Percentiles rank a stretch among this genome's conserved stretches.
Conservation (phyloP, 768 basidiomycete genomes). For the Suillus americanus region DNA sequence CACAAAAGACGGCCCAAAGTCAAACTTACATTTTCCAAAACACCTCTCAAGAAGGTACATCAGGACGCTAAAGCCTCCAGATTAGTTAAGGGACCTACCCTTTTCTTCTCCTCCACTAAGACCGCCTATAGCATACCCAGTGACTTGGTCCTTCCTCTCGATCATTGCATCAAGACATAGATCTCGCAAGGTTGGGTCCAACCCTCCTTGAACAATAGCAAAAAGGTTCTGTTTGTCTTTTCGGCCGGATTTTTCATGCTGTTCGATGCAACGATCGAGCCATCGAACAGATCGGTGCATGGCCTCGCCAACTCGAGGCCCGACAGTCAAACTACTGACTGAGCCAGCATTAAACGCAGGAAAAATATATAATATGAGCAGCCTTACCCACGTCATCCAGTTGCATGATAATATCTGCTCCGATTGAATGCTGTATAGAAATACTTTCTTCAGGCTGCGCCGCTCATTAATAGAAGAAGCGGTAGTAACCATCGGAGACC, state of each 20-base stretch:
- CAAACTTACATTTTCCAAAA: conserved; percentile 82
- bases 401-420: conserved; percentile 95
- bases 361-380: neutral
- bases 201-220: conserved; percentile 89
- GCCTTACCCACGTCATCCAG: conserved; percentile 84
- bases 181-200: conserved; percentile 69
- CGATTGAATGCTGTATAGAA: conserved; percentile 85
- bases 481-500: conserved; percentile 19
- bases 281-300: conserved; percentile 88
- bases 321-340: conserved; percentile 81
- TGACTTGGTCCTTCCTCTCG: conserved; percentile 66
- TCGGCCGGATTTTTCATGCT: conserved; percentile 69
- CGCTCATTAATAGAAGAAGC: conserved; percentile 9
- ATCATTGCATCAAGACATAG: conserved; percentile 83
- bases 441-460: conserved; percentile 87
- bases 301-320: conserved; percentile 81
- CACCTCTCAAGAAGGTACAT: conserved; percentile 46
- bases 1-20: conserved; percentile 3
- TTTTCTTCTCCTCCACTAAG: conserved; percentile 91
- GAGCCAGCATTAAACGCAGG: conserved; percentile 11
- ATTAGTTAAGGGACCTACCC: conserved; percentile 43
- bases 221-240: conserved; percentile 77
- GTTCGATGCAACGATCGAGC: conserved; percentile 84
- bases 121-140: conserved; percentile 92
- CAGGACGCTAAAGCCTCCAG: conserved; percentile 7